A percentile compares a stretch with the other conserved stretches of the same genome.
These are phyloP conservation scores for Camelina laxa DNA, from an alignment of 345 rosid species.

Conservation along the genomic window DNA sequence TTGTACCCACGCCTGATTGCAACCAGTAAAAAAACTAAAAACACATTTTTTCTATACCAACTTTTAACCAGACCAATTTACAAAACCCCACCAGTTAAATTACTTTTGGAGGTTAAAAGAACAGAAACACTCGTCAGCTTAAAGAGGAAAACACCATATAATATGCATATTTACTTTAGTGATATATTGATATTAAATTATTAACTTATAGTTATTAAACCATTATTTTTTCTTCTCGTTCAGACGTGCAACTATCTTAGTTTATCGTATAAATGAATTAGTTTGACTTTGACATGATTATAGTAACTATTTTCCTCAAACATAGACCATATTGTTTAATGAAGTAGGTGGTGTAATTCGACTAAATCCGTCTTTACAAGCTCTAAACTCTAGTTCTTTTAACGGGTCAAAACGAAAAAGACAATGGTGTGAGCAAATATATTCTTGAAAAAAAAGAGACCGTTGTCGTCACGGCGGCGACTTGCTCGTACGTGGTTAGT, in stretches of 20 bases:
- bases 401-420: constrained; percentile 4
- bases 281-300: background rate
- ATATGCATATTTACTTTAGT: background rate
- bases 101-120: background rate
- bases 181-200: background rate
- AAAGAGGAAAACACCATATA: background rate
- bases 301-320: background rate
- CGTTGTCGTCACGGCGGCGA: constrained; percentile 61
- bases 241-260: background rate
- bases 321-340: background rate
- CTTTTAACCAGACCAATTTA: background rate
- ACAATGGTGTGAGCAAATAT: constrained; percentile 27
- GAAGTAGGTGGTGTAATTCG: background rate
- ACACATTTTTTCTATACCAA: background rate
- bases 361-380: background rate
- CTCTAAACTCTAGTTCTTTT: constrained; percentile 4
- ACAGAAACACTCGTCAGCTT: constrained; percentile 20
- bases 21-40: background rate
- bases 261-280: background rate
- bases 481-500: constrained; percentile 29
- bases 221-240: background rate
- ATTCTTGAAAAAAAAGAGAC: constrained; percentile 27
- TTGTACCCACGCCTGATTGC: background rate
- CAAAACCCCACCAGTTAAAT: constrained; percentile 1
- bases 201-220: background rate